Conservation (phyloP, 768 basidiomycete genomes). For the Leccinum ochraceum region DNA sequence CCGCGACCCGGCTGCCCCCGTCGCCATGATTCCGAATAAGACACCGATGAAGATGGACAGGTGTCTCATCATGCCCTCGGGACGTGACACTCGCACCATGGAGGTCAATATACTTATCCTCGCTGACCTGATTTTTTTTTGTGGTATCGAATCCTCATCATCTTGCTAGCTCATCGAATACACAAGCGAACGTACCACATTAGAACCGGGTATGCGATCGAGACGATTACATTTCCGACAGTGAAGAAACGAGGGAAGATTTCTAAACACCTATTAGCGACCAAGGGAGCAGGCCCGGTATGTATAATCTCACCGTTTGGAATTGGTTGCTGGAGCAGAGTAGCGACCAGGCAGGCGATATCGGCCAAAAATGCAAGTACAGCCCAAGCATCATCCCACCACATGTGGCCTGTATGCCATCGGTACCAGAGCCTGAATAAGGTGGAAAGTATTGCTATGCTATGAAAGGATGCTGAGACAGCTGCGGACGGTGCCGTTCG, state of each 20-base stretch:
- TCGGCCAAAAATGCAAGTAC: slow-evolving; percentile 18
- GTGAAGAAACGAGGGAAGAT: slow-evolving; percentile 6
- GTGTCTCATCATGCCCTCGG: slow-evolving; percentile 11
- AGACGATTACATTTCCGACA: slow-evolving; percentile 14
- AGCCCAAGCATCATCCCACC: slow-evolving; percentile 31
- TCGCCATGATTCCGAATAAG: slow-evolving; percentile 18
- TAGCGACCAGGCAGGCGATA: slow-evolving; percentile 7
- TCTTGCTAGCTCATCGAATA: background rate
- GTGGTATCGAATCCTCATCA: background rate
- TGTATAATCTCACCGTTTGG: slow-evolving; percentile 2
- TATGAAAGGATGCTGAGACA: slow-evolving; percentile 20
- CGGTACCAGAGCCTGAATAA: slow-evolving; percentile 26
- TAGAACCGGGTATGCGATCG: slow-evolving; percentile 21
- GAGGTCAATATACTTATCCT: slow-evolving; percentile 28
- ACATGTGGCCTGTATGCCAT: slow-evolving; percentile 19
- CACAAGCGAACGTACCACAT: slow-evolving; percentile 13
- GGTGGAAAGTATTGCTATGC: slow-evolving; percentile 22
- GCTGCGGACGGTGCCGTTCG: slow-evolving; percentile 9
- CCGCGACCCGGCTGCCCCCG: slow-evolving; percentile 10
- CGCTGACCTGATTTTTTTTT: slow-evolving; percentile 17
- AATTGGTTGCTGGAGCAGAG: slow-evolving; percentile 12
- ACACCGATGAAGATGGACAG: slow-evolving; percentile 10
- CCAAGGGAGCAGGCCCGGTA: background rate
- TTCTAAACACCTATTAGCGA: slow-evolving; percentile 7
- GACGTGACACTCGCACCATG: slow-evolving; percentile 24